A percentile compares a stretch with the other conserved stretches of the same genome.
These are phyloP conservation scores for Geotrichum aggregatum DNA, from an alignment of 1,139 yeast genomes.

Conservation along the genomic window DNA sequence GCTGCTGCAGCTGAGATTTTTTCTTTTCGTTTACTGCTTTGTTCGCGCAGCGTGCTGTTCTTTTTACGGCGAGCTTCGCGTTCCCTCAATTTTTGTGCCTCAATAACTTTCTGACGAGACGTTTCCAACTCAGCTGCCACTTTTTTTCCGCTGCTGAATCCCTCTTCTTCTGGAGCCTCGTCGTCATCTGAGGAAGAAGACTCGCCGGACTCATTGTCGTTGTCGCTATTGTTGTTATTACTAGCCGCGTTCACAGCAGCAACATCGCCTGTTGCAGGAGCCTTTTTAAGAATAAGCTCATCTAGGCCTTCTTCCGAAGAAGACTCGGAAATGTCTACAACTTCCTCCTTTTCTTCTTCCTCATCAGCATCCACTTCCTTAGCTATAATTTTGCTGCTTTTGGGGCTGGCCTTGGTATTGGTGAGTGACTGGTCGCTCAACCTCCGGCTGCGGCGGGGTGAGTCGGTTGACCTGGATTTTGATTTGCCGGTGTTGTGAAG, in stretches of 20 bases:
- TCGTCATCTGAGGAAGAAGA: conserved; percentile 10
- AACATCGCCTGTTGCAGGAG: neutral
- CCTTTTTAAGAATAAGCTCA: neutral
- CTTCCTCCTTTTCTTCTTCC: conserved; percentile 1
- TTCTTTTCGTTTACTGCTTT: conserved; percentile 2
- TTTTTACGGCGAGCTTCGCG: conserved; percentile 8
- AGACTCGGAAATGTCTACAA: conserved; percentile 5
- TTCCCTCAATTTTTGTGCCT: conserved; percentile 7
- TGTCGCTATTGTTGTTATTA: neutral
- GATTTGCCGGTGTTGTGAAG: neutral
- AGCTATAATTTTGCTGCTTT: neutral
- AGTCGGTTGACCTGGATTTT: neutral
- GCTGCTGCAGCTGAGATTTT: neutral
- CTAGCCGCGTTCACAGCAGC: too few species aligned
- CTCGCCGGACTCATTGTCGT: neutral
- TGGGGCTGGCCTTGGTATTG: neutral
- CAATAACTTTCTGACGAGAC: conserved; percentile 1
- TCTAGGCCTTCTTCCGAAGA: conserved; percentile 1
- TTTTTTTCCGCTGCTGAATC: conserved; percentile 6
- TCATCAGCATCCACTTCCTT: neutral
- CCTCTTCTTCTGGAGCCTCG: conserved; percentile 20
- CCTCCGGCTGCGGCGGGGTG: conserved; percentile 9
- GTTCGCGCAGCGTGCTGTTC: conserved; percentile 1
- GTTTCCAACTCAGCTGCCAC: conserved; percentile 4
- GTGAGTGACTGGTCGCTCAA: conserved; percentile 1